Evolutionary conservation across 2,329 filamentous ascomycete genomes (phyloP).

Genomic region (Ophiosphaerella herpotricha): DNA sequence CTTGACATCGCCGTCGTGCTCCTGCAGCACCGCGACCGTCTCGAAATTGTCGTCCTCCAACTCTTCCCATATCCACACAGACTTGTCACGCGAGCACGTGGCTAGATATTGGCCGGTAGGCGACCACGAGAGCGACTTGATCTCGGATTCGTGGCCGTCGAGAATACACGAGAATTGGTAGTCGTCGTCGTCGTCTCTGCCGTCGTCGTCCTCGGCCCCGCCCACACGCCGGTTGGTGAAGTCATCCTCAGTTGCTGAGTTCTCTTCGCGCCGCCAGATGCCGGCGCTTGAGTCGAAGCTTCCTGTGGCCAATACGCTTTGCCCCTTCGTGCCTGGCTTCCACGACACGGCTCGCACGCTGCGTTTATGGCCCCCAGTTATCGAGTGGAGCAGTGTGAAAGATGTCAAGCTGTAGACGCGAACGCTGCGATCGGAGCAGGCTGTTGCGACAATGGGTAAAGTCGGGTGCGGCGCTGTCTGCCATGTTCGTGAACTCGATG

Average conservation of each 20-base stretch:
- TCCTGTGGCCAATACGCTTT: conserved; percentile 82
- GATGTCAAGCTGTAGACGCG: conserved; percentile 87
- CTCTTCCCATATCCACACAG: conserved; percentile 98
- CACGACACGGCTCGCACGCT: conserved; percentile 85
- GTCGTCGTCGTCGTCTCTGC: conserved; percentile 68
- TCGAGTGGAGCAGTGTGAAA: conserved; percentile 76
- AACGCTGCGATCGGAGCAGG: conserved; percentile 82
- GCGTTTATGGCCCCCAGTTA: conserved; percentile 87
- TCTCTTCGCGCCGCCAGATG: conserved; percentile 68
- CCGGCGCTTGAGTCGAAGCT: conserved; percentile 94
- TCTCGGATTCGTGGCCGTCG: conserved; percentile 93
- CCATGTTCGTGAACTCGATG: conserved; percentile 73
- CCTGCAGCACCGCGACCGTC: conserved; percentile 90
- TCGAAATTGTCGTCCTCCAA: conserved; percentile 95
- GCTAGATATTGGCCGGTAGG: conserved; percentile 79
- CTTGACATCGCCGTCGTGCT: conserved; percentile 96
- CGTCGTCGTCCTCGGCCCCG: conserved; percentile 45
- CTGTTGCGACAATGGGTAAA: conserved; percentile 85
- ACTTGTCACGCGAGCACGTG: conserved; percentile 90
- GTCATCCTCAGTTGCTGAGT: conserved; percentile 50
- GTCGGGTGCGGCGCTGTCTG: conserved; percentile 81
- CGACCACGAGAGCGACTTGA: conserved; percentile 78
- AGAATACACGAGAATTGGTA: conserved; percentile 93
- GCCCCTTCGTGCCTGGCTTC: conserved; percentile 70
- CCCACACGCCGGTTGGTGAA: conserved; percentile 23